phyloP scores from a whole-genome alignment of 768 basidiomycete genomes.

The Lepiota brunneoincarnata region DNA sequence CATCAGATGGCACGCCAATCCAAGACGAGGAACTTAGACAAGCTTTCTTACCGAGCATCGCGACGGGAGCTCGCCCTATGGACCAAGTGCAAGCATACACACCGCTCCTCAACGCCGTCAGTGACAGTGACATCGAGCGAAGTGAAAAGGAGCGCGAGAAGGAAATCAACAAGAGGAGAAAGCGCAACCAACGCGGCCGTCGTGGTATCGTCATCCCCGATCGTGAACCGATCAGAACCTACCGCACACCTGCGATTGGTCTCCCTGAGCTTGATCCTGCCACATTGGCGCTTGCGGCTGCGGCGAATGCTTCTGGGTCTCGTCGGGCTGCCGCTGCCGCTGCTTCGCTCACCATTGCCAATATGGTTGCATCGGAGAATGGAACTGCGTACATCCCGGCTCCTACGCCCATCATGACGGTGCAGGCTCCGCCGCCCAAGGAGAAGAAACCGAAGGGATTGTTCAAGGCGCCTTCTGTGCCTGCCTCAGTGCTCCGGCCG shows the following conservation, averaged over 20 bases:
- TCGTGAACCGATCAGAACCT: slow-evolving; percentile 88
- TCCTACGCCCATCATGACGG: slow-evolving; percentile 15
- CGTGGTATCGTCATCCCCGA: slow-evolving; percentile 86
- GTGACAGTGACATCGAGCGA: slow-evolving; percentile 84
- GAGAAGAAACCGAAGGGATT: slow-evolving; percentile 69
- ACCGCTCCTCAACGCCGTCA: slow-evolving; percentile 85
- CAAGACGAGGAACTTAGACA: slow-evolving; percentile 90
- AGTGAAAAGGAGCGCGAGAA: slow-evolving; percentile 94
- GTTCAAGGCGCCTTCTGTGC: slow-evolving; percentile 69
- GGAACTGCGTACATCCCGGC: slow-evolving; percentile 56
- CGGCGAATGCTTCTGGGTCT: slow-evolving; percentile 65
- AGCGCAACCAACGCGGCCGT: slow-evolving; percentile 79
- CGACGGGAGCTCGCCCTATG: slow-evolving; percentile 65
- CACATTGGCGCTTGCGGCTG: slow-evolving; percentile 61
- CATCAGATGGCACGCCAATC: slow-evolving; percentile 72
- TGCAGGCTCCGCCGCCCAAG: slow-evolving; percentile 36
- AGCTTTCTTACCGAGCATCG: slow-evolving; percentile 83
- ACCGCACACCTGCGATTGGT: slow-evolving; percentile 84
- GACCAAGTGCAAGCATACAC: slow-evolving; percentile 82
- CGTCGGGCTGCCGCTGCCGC: slow-evolving; percentile 85
- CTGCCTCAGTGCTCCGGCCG: slow-evolving; percentile 50
- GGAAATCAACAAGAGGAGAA: slow-evolving; percentile 81
- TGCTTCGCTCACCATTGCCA: slow-evolving; percentile 81
- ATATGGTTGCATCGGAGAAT: slow-evolving; percentile 91
- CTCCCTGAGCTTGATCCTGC: slow-evolving; percentile 79